Evolutionary conservation across 1,139 yeast genomes (phyloP), one percentile per base, ranked within the genome.

Genomic region (Saccharomyces hybrid): DNA sequence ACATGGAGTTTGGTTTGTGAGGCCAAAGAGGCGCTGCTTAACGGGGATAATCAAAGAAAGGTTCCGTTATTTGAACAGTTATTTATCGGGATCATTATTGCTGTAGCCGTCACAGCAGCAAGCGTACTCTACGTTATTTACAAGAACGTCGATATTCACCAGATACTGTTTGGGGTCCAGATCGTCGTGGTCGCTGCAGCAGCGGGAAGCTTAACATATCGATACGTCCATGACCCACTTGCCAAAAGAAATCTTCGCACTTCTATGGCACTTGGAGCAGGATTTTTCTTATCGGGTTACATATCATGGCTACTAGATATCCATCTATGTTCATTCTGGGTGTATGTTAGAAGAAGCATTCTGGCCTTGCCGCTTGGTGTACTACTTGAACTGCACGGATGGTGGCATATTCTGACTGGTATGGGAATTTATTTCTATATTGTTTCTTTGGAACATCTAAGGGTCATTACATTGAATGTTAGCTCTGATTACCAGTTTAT

Each of bases 361-460:
- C 64, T 83, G 9, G 96, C 96, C 1, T 79, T 89, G 74, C 97
- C 98, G 1, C 81, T 85, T 56, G 98, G 98, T 0, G 81, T 90
- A 60, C 61, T 91, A 9, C 76, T 91, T 46, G 98, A 91, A 68
- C 87, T 96, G 29, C 98, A 91, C 67, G 96, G 96, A 14, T 91
- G 97, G 97, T 91, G 98, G 98, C 98, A 91, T 67, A 74, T 88
- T 29, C 78, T 88, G 59, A 88, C 95, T 0, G 95, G 95, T 1
- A 74, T 82, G 7, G 96, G 95, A 55, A 87, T 88, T 14, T 88
- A 87, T 68, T 83, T 77, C 66, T 81, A 79, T 65, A 70, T 80
- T 50, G 79, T 78, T 13, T 80, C 76, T 59, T 68, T 81, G 56
- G 88, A 86, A 70, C 85, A 84, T 65, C 73, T 87, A 63, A 79